These are phyloP conservation scores for Populus deltoides DNA, from an alignment of 345 rosid species.

Conservation along the genomic window DNA sequence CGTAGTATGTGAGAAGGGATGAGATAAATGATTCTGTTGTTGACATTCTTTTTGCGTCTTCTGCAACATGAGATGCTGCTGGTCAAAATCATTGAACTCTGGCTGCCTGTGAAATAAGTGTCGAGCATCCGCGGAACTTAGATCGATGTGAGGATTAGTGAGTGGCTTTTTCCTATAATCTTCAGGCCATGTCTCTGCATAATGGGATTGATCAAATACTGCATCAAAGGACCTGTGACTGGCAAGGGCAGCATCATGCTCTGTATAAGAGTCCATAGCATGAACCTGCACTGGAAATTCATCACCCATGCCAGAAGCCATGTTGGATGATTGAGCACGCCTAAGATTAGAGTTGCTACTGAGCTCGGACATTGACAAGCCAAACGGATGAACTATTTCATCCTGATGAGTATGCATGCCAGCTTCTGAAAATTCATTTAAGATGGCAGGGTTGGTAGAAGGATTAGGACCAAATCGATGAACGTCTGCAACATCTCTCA, in stretches of 20 bases:
- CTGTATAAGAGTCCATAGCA: slow-evolving; percentile 24
- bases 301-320: slow-evolving; percentile 26
- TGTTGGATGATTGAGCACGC: slow-evolving; percentile 33
- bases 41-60: slow-evolving; percentile 41
- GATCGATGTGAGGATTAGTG: slow-evolving; percentile 23
- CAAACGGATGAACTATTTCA: slow-evolving; percentile 58
- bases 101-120: slow-evolving; percentile 35
- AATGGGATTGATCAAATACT: slow-evolving; percentile 29
- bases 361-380: slow-evolving; percentile 61
- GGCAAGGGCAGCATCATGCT: slow-evolving; percentile 18
- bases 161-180: slow-evolving; percentile 30
- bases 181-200: slow-evolving; percentile 36
- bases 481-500: slow-evolving; percentile 21
- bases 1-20: slow-evolving; percentile 19
- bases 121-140: slow-evolving; percentile 33
- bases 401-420: slow-evolving; percentile 36
- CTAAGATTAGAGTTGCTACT: slow-evolving; percentile 37
- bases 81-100: slow-evolving; percentile 30
- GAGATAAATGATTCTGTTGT: slow-evolving; percentile 29
- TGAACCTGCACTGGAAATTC: slow-evolving; percentile 13
- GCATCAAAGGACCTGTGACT: slow-evolving; percentile 18
- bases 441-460: slow-evolving; percentile 28
- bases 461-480: slow-evolving; percentile 26
- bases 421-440: slow-evolving; percentile 33
- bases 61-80: slow-evolving; percentile 34